Conservation (phyloP, 2,329 filamentous ascomycete species). For the Neopestalotiopsis sp. region DNA sequence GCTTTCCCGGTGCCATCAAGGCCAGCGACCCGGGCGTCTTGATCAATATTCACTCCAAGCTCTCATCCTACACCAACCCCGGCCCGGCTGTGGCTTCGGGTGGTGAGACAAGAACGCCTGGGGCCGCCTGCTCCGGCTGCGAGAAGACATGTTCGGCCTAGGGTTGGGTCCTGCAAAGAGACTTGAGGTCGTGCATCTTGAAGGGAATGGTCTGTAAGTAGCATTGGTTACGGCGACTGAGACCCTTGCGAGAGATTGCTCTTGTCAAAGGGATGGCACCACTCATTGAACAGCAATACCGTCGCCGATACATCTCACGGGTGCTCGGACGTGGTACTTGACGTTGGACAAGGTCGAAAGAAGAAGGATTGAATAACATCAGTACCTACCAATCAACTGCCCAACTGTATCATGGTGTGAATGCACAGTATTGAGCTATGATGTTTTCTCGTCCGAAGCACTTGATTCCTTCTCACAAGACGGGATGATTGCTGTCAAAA, state of each 20-base stretch:
- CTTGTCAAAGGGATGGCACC: too few relatives aligned
- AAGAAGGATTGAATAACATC: too few relatives aligned
- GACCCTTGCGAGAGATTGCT: too few relatives aligned
- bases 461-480: not conserved
- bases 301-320: too few relatives aligned
- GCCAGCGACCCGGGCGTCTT: conserved; percentile 33
- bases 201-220: not conserved
- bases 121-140: conserved; percentile 30
- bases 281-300: too few relatives aligned
- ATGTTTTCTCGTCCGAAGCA: not conserved
- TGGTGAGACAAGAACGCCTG: conserved; percentile 32
- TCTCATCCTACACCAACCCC: conserved; percentile 33
- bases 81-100: conserved; percentile 32
- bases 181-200: not conserved
- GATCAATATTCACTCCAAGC: conserved; percentile 38
- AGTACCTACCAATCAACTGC: too few relatives aligned
- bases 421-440: too few relatives aligned
- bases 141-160: conserved; percentile 31
- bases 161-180: conserved; percentile 14
- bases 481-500: not conserved
- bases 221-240: not conserved
- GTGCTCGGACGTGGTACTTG: too few relatives aligned
- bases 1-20: conserved; percentile 36
- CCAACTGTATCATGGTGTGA: too few relatives aligned
- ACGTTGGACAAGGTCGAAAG: too few relatives aligned